These are phyloP conservation scores for Pezicula rhizophila DNA, from an alignment of 2,329 filamentous ascomycete genomes.

Conservation along the genomic window DNA sequence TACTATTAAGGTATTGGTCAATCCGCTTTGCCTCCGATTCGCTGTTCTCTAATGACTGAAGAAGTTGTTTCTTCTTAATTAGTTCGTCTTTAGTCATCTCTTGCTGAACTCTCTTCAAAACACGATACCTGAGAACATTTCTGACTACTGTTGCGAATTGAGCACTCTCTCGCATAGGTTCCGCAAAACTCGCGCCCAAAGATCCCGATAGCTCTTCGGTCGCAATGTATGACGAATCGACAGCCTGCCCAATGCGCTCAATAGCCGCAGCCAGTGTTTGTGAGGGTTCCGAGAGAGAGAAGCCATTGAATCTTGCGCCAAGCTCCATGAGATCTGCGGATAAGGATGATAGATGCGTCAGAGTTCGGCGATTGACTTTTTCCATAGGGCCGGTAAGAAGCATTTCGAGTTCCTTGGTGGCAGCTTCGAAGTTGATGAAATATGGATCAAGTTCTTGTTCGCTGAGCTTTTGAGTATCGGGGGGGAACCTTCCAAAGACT, in stretches of 20 bases:
- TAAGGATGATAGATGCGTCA: conserved; percentile 78
- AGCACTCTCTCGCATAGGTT: conserved; percentile 95
- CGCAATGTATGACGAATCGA: conserved; percentile 91
- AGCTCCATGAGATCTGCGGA: conserved; percentile 87
- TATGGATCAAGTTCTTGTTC: conserved; percentile 94
- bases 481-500: conserved; percentile 74
- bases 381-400: conserved; percentile 91
- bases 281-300: conserved; percentile 88
- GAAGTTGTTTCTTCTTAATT: conserved; percentile 72
- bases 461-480: conserved; percentile 65
- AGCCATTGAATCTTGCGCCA: conserved; percentile 93
- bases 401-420: conserved; percentile 84
- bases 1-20: conserved; percentile 81
- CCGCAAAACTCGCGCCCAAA: conserved; percentile 89
- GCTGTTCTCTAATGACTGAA: conserved; percentile 88
- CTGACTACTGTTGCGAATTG: conserved; percentile 95
- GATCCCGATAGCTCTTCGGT: conserved; percentile 85
- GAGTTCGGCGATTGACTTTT: conserved; percentile 85
- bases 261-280: conserved; percentile 86
- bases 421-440: conserved; percentile 87
- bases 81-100: conserved; percentile 95
- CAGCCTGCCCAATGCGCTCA: conserved; percentile 88
- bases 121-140: conserved; percentile 78
- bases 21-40: conserved; percentile 90
- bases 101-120: conserved; percentile 91